These are phyloP conservation scores for Calocybe cyanea DNA, from an alignment of 768 basidiomycete genomes.

Conservation along the genomic window DNA sequence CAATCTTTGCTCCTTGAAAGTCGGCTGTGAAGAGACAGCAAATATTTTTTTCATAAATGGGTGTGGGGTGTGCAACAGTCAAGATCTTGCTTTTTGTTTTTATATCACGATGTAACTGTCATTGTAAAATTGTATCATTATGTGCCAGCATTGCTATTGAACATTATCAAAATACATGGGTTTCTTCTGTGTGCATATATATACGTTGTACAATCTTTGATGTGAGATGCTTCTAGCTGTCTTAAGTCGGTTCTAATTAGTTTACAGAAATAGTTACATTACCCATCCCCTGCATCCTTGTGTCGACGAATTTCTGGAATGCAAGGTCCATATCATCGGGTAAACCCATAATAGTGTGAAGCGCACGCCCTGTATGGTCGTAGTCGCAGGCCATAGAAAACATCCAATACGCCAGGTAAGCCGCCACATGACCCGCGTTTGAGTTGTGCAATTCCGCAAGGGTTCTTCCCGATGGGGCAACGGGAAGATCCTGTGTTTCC, in stretches of 20 bases:
- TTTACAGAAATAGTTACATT: constrained; percentile 3
- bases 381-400: constrained; percentile 39
- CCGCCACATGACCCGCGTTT: constrained; percentile 37
- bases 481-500: constrained; percentile 23
- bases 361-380: constrained; percentile 36
- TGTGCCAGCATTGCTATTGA: constrained; percentile 5
- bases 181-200: not conserved
- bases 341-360: constrained; percentile 21
- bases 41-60: not conserved
- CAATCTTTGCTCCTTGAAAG: constrained; percentile 34
- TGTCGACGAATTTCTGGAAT: constrained; percentile 18
- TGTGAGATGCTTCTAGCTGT: not conserved
- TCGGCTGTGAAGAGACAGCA: constrained; percentile 20
- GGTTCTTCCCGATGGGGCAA: constrained; percentile 31
- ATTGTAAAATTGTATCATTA: constrained; percentile 6
- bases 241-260: not conserved
- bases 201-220: no score
- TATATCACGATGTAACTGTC: not conserved
- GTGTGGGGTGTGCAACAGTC: no score
- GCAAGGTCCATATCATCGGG: constrained; percentile 19
- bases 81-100: not conserved
- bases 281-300: not conserved
- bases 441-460: constrained; percentile 38
- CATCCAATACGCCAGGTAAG: constrained; percentile 41
- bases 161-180: constrained; percentile 3